Evolutionary conservation across 345 rosid species (phyloP), one percentile per base, ranked within the genome.

Genomic region (Aethionema arabicum): DNA sequence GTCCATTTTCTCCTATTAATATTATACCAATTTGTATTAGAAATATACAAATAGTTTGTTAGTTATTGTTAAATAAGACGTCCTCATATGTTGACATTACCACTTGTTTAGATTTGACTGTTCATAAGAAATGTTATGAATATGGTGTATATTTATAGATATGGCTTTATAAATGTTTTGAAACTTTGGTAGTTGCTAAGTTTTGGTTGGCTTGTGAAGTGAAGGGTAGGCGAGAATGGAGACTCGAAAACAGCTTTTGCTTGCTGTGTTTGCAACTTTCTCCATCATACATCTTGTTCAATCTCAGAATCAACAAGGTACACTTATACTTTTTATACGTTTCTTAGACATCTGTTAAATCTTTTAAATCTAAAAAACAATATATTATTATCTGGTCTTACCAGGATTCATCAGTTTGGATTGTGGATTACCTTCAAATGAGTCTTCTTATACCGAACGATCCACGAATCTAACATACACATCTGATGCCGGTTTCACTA

Each of bases 371-470:
- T 51, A n/a, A n/a, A n/a, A n/a, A n/a, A n/a, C n/a, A n/a, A n/a
- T n/a, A n/a, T n/a, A n/a, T 2, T 67, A 10, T 40, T 50, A 4
- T 7, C 2, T n/a, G 5, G 12, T 43, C 29, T 14, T 52, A 32
- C 1, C 58, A 76, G 83, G 76, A 8, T 76, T 76, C 70, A 61
- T 74, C 32, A 79, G 79, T 61, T 60, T 79, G 43, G 80, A 76
- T 29, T 76, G 83, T 53, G 84, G 82, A 27, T 63, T 59, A 35
- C 48, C 61, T 12, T 42, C 72, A 1, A 27, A 41, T 4, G 65
- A 59, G 8, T 31, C 58, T 2, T 44, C 39, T 30, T 78, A 77
- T 8, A 45, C 14, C 1, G 78, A 78, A 8, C 7, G 3, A 6
- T 0, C 0, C 0, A 68, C 59, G 11, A 69, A 67, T 10, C 53